Base-by-base conservation (phyloP, 345 rosid species). In the Lagerstroemia speciosa region DNA sequence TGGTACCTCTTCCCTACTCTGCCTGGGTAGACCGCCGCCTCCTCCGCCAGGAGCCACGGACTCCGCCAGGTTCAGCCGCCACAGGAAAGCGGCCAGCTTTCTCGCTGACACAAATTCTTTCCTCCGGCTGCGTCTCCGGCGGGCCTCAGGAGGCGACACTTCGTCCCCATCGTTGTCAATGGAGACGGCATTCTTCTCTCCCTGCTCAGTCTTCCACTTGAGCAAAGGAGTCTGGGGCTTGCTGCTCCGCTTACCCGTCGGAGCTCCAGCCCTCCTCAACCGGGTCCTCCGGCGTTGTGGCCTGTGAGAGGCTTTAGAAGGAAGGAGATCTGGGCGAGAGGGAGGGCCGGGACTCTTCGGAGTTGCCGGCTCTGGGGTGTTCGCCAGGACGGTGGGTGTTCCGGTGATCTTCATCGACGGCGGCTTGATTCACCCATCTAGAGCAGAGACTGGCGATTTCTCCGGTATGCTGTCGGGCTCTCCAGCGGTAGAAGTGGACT, bases 71-170 rank as follows among this genome's bases (percentile, higher is more conserved):
- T 87, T 96, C 79, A 94, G 65, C 81, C 97, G 67, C 99, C 99
- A 94, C 27, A 94, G 73, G 1, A 87, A 96, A 5, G 97, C 92
- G 6, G 92, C 97, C 20, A 94, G 87, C 83, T 85, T 94, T 86
- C 99, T 83, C 62, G 89, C 93, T 37, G 99, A 94, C 4, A 85
- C 87, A 0, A 70, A 69, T 3, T 65, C 67, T 0, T 74, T 74
- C 5, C 66, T 65, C 66, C 73, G 72, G 67, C 75, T 71, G 60
- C 77, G 73, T 68, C 79, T 80, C 69, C 84, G 74, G 1, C 83
- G 77, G 24, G 76, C 80, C 52, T 53, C 77, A 34, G 63, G 66
- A 43, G 66, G 71, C 55, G 73, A 68, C 60, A 73, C 53, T 40
- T 72, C 81, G 40, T 74, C 84, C 37, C 71, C 86, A 4, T 67